Evolutionary conservation across 768 basidiomycete species (phyloP), one percentile per base, ranked within the genome.

Genomic region (Lentinula sp.): DNA sequence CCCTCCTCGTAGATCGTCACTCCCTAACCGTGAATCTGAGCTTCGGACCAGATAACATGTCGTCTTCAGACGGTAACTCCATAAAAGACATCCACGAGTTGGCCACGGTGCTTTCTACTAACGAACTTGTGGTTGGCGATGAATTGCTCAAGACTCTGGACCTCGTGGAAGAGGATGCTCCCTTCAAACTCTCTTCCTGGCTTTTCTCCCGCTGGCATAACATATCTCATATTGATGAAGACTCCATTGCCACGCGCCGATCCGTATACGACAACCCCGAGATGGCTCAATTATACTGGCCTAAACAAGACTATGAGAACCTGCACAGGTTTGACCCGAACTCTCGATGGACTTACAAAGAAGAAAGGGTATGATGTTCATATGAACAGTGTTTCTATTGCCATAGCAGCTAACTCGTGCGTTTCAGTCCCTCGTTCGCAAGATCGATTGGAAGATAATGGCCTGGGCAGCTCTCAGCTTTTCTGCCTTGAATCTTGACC

Each of bases 381-480:
- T 42, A 34, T 28, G 28, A 2, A 16, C 51, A 10, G 16, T 35
- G 15, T 18, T 42, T 46, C 8, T 16, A 32, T 15, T 11, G 15
- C 7, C 28, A 21, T 7, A 11, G 50, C 4, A 40, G 16, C 35
- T 16, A 11, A 15, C 34, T 56, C 3, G n/a, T 32, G 23, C 6
- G 2, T 21, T 46, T 4, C 54, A 84, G 80, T 74, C 73, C 10
- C 67, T 84, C 9, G 67, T 84, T 28, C 73, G 84, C 48, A 84
- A 83, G 64, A 75, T 84, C 34, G 84, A 88, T 65, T 84, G 81
- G 80, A 85, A 78, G 62, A 79, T 87, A 43, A 81, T 86, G 80
- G 59, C 80, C 4, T 80, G 80, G 76, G 80, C 82, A 18, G 77
- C 79, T 5, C 73, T 85, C 61, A 79, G 79, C 67, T 87, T 86